These are phyloP conservation scores for Bretschneidera sinensis DNA, from an alignment of 345 rosid species.

Conservation along the genomic window DNA sequence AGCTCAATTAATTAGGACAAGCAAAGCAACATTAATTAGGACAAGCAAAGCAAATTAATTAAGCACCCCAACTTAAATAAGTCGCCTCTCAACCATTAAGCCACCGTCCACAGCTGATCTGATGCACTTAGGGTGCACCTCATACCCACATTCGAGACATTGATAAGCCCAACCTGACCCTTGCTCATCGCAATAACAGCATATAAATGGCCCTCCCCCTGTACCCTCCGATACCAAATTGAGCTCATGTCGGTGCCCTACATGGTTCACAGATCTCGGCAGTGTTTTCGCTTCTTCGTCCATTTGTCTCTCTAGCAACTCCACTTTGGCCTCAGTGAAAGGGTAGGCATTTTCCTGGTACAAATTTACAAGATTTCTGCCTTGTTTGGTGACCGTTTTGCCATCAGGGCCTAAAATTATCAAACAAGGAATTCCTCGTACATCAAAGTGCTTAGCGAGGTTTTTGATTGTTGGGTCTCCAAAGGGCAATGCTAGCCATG, in stretches of 20 bases:
- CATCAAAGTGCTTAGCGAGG: constrained; percentile 43
- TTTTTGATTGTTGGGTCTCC: constrained; percentile 34
- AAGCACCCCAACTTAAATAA: not conserved
- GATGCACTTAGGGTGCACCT: constrained; percentile 59
- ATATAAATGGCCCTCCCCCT: constrained; percentile 59
- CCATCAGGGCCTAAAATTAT: constrained; percentile 56
- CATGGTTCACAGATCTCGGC: constrained; percentile 36
- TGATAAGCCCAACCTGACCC: constrained; percentile 66
- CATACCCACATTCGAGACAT: constrained; percentile 64
- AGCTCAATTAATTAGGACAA: not conserved
- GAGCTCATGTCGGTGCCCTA: constrained; percentile 50
- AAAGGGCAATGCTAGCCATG: constrained; percentile 52
- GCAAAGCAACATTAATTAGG: not conserved
- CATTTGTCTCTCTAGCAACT: constrained; percentile 35
- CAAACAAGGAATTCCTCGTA: constrained; percentile 48
- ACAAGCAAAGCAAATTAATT: no score
- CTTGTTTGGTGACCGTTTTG: constrained; percentile 48
- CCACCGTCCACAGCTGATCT: constrained; percentile 17
- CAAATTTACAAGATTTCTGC: constrained; percentile 45
- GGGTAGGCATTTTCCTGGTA: constrained; percentile 52
- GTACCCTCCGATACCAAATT: constrained; percentile 48
- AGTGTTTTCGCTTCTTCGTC: constrained; percentile 46
- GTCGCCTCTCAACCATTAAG: not conserved
- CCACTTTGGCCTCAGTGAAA: constrained; percentile 42
- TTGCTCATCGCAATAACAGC: constrained; percentile 63